Base-by-base conservation (phyloP, 345 rosid species). In the Erucastrum elatum region DNA sequence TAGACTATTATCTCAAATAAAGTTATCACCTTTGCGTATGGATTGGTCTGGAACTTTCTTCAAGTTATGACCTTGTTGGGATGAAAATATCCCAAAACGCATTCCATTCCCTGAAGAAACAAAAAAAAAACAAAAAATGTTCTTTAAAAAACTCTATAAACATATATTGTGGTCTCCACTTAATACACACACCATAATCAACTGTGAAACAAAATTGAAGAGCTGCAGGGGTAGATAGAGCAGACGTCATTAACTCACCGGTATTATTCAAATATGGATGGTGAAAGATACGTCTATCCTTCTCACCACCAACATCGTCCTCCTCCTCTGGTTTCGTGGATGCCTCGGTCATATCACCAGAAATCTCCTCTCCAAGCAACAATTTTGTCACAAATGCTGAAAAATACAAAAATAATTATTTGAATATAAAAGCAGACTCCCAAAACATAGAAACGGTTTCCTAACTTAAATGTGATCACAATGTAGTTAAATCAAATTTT, bases 331-430 rank as follows among this genome's bases (percentile, higher is more conserved):
- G 34, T 41, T 16, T 69, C 6, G 44, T 64, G 0, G 71, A 80
- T 9, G 59, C 31, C 55, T 80, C 76, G 1, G 72, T 58, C 26
- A 21, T 75, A 7, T 80, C 72, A 70, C 65, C 56, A 69, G 15
- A 64, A 55, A 69, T 26, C 27, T 80, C 76, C 27, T 80, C 83
- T 30, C 41, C 46, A 6, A 70, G 80, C 51, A 80, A 70, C 64
- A 80, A 27, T 35, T 58, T 80, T 2, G 77, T 71, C 2, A 66
- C 76, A 15, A 80, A 80, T 44, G 83, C 83, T 80, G 66, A 41
- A 64, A n/a, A n/a, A n/a, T n/a, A n/a, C n/a, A n/a, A n/a, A 21
- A n/a, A n/a, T n/a, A n/a, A n/a, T n/a, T n/a, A n/a, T n/a, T n/a
- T n/a, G n/a, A n/a, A n/a, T n/a, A n/a, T n/a, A n/a, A n/a, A n/a